Percentiles rank a stretch among this genome's conserved stretches.
phyloP scores from a whole-genome alignment of 2,329 filamentous ascomycete genomes.

The Aspergillus floridensis region DNA sequence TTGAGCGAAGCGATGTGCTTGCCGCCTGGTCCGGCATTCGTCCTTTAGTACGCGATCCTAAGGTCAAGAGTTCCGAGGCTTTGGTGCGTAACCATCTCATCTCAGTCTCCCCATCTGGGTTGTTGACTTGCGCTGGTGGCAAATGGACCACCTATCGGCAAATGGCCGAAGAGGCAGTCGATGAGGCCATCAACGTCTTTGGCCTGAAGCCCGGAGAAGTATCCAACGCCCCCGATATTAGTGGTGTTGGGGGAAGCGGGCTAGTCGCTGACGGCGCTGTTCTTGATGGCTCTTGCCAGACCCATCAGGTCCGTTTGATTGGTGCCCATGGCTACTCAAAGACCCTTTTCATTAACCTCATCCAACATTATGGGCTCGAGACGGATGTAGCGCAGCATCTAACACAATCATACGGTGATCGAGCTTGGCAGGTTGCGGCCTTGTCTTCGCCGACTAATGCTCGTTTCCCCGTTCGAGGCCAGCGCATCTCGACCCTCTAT shows the following conservation, averaged over 20 bases:
- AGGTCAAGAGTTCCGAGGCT: slow-evolving; percentile 80
- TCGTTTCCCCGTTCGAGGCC: slow-evolving; percentile 78
- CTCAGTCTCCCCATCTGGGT: slow-evolving; percentile 72
- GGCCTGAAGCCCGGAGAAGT: slow-evolving; percentile 58
- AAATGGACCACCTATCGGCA: slow-evolving; percentile 94
- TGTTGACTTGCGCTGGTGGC: slow-evolving; percentile 81
- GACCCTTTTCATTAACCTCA: slow-evolving; percentile 90
- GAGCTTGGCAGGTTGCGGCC: slow-evolving; percentile 85
- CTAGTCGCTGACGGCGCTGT: slow-evolving; percentile 67
- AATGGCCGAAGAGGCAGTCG: slow-evolving; percentile 88
- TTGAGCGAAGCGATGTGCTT: slow-evolving; percentile 81
- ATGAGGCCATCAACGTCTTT: slow-evolving; percentile 72
- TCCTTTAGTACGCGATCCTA: slow-evolving; percentile 80
- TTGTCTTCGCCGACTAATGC: slow-evolving; percentile 73
- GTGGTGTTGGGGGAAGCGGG: slow-evolving; percentile 68
- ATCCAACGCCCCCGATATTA: slow-evolving; percentile 62
- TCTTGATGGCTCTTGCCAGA: slow-evolving; percentile 75
- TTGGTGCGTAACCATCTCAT: slow-evolving; percentile 85
- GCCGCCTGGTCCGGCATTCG: slow-evolving; percentile 88
- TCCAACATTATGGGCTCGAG: slow-evolving; percentile 89
- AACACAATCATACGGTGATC: slow-evolving; percentile 82
- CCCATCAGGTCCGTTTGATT: slow-evolving; percentile 75
- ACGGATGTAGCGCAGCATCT: slow-evolving; percentile 90
- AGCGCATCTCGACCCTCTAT: slow-evolving; percentile 76
- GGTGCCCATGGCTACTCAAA: slow-evolving; percentile 86